Evolutionary conservation across 1,139 yeast genomes (phyloP), one percentile per base, ranked within the genome.

Genomic region (Pichia sp.): DNA sequence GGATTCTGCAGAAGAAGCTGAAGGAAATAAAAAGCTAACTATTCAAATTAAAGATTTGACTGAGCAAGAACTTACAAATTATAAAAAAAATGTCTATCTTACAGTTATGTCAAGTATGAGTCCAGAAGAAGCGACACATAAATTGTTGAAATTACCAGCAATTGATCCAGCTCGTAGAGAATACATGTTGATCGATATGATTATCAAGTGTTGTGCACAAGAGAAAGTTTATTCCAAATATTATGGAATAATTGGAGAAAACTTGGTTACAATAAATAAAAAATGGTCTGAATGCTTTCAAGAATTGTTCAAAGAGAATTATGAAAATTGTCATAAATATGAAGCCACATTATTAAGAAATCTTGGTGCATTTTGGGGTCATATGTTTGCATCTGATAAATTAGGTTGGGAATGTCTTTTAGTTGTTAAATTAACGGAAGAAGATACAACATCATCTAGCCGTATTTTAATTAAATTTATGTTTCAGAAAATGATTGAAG

Each of bases 91-190:
- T 1, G 84, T 90, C 2, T 90, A 90, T 56, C 68, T 89, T 39
- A 82, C 94, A 0, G 69, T 92, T 29, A 89, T 87, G 85, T 87
- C 97, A n/a, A 82, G 96, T 46, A 77, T 90, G 80, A 82, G 95
- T 1, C 81, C 92, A 3, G 96, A 87, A 54, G 99, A 92, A 68
- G 94, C 96, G 1, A 89, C 87, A 0, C 97, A 90, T 63, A 90
- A 90, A 61, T 65, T 92, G 11, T 56, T 86, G 37, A 74, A 74
- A 56, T 59, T 82, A 20, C 64, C 70, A 5, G 61, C 72, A 3
- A 61, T 66, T 6, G 69, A 65, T 40, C 62, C 64, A 0, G 62
- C 63, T 1, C 45, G 55, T 24, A 54, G 54, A 24, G 71, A 72
- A 37, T 62, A 61, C 29, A 66, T 76, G 52, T 69, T 87, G 35